phyloP scores from a whole-genome alignment of 768 basidiomycete genomes.

The Trametes cubensis region DNA sequence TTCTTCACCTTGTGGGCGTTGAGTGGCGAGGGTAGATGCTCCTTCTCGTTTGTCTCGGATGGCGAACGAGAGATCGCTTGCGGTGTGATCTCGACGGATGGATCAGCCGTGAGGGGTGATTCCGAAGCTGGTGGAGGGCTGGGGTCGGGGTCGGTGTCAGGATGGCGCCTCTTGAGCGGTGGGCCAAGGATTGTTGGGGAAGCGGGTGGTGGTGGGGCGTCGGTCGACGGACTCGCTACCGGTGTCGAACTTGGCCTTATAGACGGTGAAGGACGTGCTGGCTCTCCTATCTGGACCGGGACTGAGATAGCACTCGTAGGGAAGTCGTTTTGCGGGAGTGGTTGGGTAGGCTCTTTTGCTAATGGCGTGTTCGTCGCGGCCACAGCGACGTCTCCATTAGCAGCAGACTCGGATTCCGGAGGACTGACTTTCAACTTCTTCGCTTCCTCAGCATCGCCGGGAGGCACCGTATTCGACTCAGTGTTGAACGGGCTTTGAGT shows the following conservation, averaged over 20 bases:
- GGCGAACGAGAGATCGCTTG: background rate
- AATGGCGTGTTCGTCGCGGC: no score
- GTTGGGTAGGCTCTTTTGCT: background rate
- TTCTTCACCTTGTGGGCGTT: background rate
- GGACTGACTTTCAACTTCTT: no score
- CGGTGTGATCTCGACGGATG: background rate
- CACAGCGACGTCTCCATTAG: background rate
- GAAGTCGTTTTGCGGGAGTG: background rate
- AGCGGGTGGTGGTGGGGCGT: background rate
- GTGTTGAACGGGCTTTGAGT: background rate
- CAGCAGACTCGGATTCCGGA: background rate
- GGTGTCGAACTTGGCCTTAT: no score
- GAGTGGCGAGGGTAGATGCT: constrained; percentile 13
- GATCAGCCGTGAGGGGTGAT: background rate
- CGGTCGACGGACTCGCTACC: no score
- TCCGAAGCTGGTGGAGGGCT: background rate
- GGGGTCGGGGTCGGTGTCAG: no score
- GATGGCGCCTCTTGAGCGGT: constrained; percentile 2
- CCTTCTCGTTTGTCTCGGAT: background rate
- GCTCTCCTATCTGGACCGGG: background rate
- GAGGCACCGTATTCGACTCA: background rate
- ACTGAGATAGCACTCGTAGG: background rate
- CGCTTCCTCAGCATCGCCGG: no score
- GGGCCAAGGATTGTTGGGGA: constrained; percentile 3
- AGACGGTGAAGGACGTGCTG: background rate